Percentiles rank a stretch among this genome's conserved stretches.
Conservation (phyloP, 2,329 filamentous ascomycete genomes). For the Geosmithia putterillii region DNA sequence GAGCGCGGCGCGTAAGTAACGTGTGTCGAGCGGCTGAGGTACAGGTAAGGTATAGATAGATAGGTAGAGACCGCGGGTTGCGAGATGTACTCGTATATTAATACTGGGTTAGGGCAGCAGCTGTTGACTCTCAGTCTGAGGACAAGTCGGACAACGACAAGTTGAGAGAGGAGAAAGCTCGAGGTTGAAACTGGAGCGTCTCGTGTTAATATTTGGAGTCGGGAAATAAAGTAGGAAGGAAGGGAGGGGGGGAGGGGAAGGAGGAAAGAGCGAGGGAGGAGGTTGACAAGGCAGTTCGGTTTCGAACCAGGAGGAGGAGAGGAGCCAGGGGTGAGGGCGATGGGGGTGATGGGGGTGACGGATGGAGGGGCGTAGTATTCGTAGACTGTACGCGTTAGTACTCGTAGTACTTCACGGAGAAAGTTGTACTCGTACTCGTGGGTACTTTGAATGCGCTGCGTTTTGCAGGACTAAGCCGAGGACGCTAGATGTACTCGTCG, state of each 20-base stretch:
- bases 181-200: neutral
- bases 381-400: neutral
- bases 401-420: too few species aligned
- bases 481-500: too few species aligned
- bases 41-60: too few species aligned
- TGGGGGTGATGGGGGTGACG: neutral
- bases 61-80: neutral
- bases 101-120: neutral
- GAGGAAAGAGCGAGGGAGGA: neutral
- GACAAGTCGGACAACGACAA: neutral
- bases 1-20: neutral
- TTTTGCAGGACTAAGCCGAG: too few species aligned
- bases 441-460: too few species aligned
- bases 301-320: neutral
- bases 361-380: neutral
- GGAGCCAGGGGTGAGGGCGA: neutral
- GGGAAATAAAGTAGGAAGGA: neutral
- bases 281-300: neutral
- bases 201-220: neutral
- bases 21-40: neutral
- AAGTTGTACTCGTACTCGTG: too few species aligned
- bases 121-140: too few species aligned
- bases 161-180: neutral
- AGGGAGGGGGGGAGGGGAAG: neutral
- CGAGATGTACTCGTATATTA: neutral